phyloP scores from a whole-genome alignment of 768 basidiomycete genomes.

The Suillus tomentosus region DNA sequence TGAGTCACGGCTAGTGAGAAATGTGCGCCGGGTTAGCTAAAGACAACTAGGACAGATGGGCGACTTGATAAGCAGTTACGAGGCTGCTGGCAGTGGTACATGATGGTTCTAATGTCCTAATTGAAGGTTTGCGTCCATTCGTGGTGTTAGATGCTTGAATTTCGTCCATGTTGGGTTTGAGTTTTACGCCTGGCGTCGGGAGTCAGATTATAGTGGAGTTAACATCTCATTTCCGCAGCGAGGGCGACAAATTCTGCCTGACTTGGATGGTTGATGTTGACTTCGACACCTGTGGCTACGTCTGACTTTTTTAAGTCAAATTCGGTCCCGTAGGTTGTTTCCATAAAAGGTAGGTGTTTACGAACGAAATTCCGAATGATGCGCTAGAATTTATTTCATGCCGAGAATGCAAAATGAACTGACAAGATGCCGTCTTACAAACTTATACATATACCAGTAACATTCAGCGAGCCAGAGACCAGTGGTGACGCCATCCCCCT shows the following conservation, averaged over 20 bases:
- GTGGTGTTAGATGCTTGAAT: too few relatives aligned
- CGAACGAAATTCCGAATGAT: conserved; percentile 23
- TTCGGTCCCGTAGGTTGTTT: conserved; percentile 10
- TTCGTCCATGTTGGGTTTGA: too few relatives aligned
- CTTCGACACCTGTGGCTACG: background rate
- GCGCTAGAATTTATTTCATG: conserved; percentile 18
- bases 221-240: too few relatives aligned
- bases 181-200: too few relatives aligned
- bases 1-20: too few relatives aligned
- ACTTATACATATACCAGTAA: background rate
- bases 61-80: too few relatives aligned
- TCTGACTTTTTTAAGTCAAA: background rate
- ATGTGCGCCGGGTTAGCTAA: too few relatives aligned
- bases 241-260: background rate
- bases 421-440: background rate
- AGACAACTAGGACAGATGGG: too few relatives aligned
- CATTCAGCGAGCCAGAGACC: background rate
- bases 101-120: too few relatives aligned
- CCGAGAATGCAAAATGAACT: conserved; percentile 17
- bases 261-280: background rate
- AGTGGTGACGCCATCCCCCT: conserved; percentile 9
- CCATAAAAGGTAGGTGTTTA: conserved; percentile 34
- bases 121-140: too few relatives aligned
- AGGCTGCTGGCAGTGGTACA: too few relatives aligned
- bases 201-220: too few relatives aligned